Conservation (phyloP, 2,329 filamentous ascomycete species). For the Epichloe hybrida region DNA sequence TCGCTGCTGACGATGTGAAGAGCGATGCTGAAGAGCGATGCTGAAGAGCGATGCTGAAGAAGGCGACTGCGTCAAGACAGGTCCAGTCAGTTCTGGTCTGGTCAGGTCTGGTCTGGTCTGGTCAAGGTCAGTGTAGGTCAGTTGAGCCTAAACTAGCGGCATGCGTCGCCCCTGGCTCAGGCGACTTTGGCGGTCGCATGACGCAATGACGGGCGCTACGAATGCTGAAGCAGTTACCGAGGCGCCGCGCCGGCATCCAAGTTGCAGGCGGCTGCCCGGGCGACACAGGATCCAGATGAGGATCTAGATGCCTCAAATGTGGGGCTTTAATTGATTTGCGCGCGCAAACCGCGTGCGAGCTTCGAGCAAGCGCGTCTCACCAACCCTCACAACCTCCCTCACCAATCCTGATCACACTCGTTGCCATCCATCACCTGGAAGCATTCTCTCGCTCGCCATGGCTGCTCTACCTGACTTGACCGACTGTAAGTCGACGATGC, state of each 20-base stretch:
- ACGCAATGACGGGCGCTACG: constrained; percentile 3
- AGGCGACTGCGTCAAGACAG: neutral
- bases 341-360: constrained; percentile 9
- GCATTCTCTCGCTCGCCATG: constrained; percentile 11
- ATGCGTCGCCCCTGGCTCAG: neutral
- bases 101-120: no score
- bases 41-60: neutral
- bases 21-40: neutral
- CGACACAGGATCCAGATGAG: neutral
- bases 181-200: constrained; percentile 2
- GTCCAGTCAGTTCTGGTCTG: no score
- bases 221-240: neutral
- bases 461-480: constrained; percentile 16
- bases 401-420: neutral
- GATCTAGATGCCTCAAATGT: constrained; percentile 8
- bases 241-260: neutral
- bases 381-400: neutral
- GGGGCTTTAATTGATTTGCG: constrained; percentile 15
- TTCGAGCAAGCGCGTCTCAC: constrained; percentile 6
- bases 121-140: no score
- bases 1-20: neutral
- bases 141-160: neutral
- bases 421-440: neutral
- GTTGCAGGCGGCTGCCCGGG: neutral
- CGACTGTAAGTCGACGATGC: constrained; percentile 17